Percentiles rank a stretch among this genome's conserved stretches.
phyloP scores from a whole-genome alignment of 2,329 filamentous ascomycete genomes.

The Xylaria sp. region DNA sequence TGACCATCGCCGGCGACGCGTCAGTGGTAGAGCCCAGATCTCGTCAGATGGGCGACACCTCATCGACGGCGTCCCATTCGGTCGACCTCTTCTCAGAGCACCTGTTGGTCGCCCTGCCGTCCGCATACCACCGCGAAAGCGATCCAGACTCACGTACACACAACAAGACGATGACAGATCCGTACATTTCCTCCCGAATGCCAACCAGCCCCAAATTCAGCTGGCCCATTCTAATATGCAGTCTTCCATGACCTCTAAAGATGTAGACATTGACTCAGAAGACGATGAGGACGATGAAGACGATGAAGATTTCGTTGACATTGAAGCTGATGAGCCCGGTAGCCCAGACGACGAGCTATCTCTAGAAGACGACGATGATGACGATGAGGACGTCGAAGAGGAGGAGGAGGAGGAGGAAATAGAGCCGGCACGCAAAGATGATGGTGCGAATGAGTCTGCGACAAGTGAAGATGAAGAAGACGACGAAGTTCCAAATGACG shows the following conservation, averaged over 20 bases:
- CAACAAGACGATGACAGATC: constrained; percentile 28
- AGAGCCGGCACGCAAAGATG: background rate
- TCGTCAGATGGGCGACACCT: constrained; percentile 71
- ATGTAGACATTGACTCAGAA: constrained; percentile 31
- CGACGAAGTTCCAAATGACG: constrained; percentile 7
- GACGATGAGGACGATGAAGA: constrained; percentile 8
- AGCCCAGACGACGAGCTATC: background rate
- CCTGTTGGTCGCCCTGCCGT: constrained; percentile 60
- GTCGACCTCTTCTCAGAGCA: constrained; percentile 60
- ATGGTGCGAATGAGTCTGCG: background rate
- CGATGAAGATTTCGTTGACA: constrained; percentile 20
- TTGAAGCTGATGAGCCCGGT: constrained; percentile 8
- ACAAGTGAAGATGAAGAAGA: background rate
- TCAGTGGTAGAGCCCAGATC: constrained; percentile 79
- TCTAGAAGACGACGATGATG: background rate
- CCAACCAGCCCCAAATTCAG: constrained; percentile 17
- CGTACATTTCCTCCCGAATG: constrained; percentile 33
- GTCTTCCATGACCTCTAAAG: constrained; percentile 28
- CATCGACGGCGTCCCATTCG: constrained; percentile 80
- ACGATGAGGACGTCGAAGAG: background rate
- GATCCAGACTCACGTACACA: constrained; percentile 46
- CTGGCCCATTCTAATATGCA: constrained; percentile 25
- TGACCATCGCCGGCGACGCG: constrained; percentile 65
- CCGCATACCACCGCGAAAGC: constrained; percentile 68
- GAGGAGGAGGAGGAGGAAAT: constrained; percentile 32